Evolutionary conservation across 192 early-diverging fungal species (phyloP).

Genomic region (Spizellomyces sp.): DNA sequence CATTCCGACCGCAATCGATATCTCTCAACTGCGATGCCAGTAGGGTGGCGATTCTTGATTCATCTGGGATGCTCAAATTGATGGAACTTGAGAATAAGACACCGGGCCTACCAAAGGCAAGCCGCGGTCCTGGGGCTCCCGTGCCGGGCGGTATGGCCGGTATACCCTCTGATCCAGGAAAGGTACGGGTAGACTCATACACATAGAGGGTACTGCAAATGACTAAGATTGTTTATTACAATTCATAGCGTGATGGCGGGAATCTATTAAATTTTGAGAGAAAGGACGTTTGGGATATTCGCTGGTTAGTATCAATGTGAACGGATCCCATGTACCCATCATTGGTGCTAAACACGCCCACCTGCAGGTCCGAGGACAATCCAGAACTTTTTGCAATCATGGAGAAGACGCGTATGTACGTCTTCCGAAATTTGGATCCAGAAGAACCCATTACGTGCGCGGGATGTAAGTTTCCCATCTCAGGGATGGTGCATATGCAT

Average conservation of each 20-base stretch:
- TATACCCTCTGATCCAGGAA: neutral
- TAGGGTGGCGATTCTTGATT: constrained; percentile 49
- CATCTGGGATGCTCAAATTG: constrained; percentile 52
- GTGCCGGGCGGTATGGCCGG: constrained; percentile 17
- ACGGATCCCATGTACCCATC: neutral
- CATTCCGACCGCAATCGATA: constrained; percentile 39
- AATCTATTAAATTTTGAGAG: constrained; percentile 55
- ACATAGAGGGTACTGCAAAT: too few relatives aligned
- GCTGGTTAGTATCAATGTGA: constrained; percentile 41
- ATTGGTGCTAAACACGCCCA: neutral
- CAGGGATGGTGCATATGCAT: neutral
- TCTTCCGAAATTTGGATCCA: constrained; percentile 56
- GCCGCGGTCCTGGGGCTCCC: neutral
- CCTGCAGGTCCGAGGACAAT: constrained; percentile 53
- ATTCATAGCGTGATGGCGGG: constrained; percentile 22
- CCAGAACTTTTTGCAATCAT: constrained; percentile 59
- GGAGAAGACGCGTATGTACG: constrained; percentile 61
- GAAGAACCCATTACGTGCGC: constrained; percentile 59
- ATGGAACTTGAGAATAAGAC: constrained; percentile 44
- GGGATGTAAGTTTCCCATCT: constrained; percentile 44
- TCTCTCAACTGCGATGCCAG: constrained; percentile 49
- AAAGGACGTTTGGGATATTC: constrained; percentile 63
- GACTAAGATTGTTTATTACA: too few relatives aligned
- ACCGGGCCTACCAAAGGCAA: neutral
- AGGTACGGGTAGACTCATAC: neutral